A percentile compares a stretch with the other conserved stretches of the same genome.
These are phyloP conservation scores for Phaffomyces thermotolerans DNA, from an alignment of 805 yeast species.

Conservation along the genomic window DNA sequence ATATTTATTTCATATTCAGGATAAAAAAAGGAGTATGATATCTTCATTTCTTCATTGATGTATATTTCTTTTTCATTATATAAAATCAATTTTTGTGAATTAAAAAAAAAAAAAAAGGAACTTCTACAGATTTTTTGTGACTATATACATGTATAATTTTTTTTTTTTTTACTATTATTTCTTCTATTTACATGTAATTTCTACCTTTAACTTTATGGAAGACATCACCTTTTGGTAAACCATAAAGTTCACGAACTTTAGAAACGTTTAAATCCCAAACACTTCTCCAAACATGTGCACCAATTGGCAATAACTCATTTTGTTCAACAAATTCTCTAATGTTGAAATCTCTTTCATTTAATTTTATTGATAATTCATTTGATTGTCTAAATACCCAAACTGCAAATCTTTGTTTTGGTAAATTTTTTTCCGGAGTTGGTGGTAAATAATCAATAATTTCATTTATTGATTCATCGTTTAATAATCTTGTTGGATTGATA, in stretches of 20 bases:
- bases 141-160: background rate
- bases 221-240: constrained; percentile 68
- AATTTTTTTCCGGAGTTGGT: constrained; percentile 84
- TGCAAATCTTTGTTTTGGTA: constrained; percentile 73
- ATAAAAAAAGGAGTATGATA: background rate
- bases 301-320: constrained; percentile 63
- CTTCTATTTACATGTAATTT: constrained; percentile 10
- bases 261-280: constrained; percentile 71
- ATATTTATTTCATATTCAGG: constrained; percentile 7
- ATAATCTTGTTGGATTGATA: constrained; percentile 33
- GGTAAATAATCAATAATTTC: constrained; percentile 62
- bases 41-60: constrained; percentile 1
- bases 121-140: background rate
- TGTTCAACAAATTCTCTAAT: constrained; percentile 58
- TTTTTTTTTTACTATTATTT: background rate
- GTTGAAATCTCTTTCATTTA: constrained; percentile 45
- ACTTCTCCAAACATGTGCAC: constrained; percentile 90
- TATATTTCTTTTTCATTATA: constrained; percentile 5
- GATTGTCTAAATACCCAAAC: constrained; percentile 87
- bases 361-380: constrained; percentile 14
- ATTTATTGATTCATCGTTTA: constrained; percentile 29
- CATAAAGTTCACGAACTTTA: constrained; percentile 61
- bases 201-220: constrained; percentile 37
- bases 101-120: too few relatives aligned
- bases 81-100: background rate